A percentile compares a stretch with the other conserved stretches of the same genome.
Evolutionary conservation across 768 basidiomycete species (phyloP).

Genomic region (Boletus reticulatus): DNA sequence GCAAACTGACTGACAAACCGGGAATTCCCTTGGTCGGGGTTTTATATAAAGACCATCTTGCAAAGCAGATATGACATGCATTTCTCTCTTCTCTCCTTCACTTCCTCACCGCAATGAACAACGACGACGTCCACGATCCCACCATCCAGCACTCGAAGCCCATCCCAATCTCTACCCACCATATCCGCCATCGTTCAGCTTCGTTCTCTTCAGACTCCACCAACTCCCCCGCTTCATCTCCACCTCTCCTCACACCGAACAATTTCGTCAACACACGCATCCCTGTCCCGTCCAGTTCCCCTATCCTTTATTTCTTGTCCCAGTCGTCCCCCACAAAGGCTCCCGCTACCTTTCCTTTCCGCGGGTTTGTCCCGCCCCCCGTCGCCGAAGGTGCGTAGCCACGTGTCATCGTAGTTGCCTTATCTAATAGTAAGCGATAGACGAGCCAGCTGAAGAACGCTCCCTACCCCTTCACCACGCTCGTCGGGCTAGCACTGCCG

Average conservation of each 20-base stretch:
- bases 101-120: conserved; percentile 17
- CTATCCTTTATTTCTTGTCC: conserved; percentile 66
- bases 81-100: not conserved
- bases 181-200: conserved; percentile 53
- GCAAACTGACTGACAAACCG: conserved; percentile 9
- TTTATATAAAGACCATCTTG: conserved; percentile 20
- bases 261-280: conserved; percentile 41
- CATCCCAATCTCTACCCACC: conserved; percentile 53
- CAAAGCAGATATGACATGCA: not conserved
- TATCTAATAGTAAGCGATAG: conserved; percentile 17
- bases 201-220: conserved; percentile 64
- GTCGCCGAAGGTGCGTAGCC: conserved; percentile 58
- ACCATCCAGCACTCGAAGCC: conserved; percentile 55
- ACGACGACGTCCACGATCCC: too few relatives aligned
- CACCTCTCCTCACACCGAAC: conserved; percentile 51
- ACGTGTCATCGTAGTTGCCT: not conserved
- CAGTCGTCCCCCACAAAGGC: conserved; percentile 60
- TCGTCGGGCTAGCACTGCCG: conserved; percentile 60
- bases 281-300: conserved; percentile 58
- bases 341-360: conserved; percentile 60
- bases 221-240: conserved; percentile 50
- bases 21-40: conserved; percentile 28
- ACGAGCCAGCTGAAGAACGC: conserved; percentile 42
- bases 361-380: conserved; percentile 46
- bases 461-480: conserved; percentile 49